Evolutionary conservation across 2,329 filamentous ascomycete species (phyloP), one percentile per base, ranked within the genome.

Genomic region (Xylariomycetidae sp.): DNA sequence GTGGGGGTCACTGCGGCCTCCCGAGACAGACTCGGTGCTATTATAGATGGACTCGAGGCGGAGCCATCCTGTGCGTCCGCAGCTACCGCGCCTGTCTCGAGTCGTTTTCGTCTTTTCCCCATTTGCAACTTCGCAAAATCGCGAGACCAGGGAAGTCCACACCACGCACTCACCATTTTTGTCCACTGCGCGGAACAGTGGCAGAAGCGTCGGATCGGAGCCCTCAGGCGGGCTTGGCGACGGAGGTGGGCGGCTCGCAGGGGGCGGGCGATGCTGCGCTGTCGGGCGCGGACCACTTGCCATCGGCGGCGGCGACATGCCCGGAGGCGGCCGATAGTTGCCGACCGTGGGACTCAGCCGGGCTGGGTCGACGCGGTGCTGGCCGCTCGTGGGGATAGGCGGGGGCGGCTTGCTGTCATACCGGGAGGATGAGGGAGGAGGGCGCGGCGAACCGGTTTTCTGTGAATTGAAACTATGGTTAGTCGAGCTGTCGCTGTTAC

Each of bases 111-210:
- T n/a, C n/a, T n/a, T n/a, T n/a, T n/a, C n/a, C n/a, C n/a, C n/a
- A n/a, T n/a, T n/a, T n/a, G n/a, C n/a, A n/a, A n/a, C n/a, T 18
- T 20, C 13, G 17, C 10, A 20, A 25, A 32, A 12, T 6, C 10
- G 20, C 19, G 15, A 12, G 28, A 19, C 20, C 8, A 13, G 10
- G 32, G 10, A 8, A 10, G 9, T 16, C 26, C n/a, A 34, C 24
- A 31, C 12, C 31, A 7, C 6, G 10, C 26, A 61, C 67, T 48
- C 65, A 84, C 84, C 72, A 60, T 86, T 74, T 54, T 86, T 89
- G 63, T 98, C 93, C 10, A 95, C 90, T 1, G 88, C 87, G 40
- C 85, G 75, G 65, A 96, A 98, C 17, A 96, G 69, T 4, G 85
- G 85, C 57, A 87, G 78, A 13, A 98, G 71, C 1, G 78, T 80